Evolutionary conservation across 768 basidiomycete genomes (phyloP), one percentile per base, ranked within the genome.

Genomic region (Infundibulicybe gibba): DNA sequence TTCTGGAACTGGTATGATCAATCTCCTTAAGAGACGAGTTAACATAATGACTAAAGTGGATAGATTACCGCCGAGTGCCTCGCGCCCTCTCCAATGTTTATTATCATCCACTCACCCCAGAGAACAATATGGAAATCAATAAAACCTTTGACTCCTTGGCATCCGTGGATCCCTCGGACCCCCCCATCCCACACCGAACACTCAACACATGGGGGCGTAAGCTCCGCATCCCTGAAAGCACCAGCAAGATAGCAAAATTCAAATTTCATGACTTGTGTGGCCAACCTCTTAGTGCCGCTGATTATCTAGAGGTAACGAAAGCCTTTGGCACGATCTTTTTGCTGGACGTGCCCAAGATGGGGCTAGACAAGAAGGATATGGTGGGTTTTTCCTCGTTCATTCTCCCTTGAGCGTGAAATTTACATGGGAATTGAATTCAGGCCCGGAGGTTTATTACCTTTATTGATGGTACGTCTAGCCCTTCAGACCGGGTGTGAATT

Each of bases 391-490:
- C n/a, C n/a, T n/a, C n/a, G n/a, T n/a, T 41, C 33, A 32, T 49
- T 13, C 38, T 48, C 47, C 42, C 14, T 32, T 43, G 10, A 21
- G 25, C 11, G 37, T 43, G 21, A 39, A 31, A 43, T n/a, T 46
- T 25, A 25, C 20, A 47, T 46, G 12, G 34, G 32, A 41, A 40
- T 31, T 38, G 11, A 44, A 39, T 46, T 35, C 6, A 90, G 89
- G 94, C 94, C 15, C 76, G 97, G 55, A 72, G 97, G 51, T 98
- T 99, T 62, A 99, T 99, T 60, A 94, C 94, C 1, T 97, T 98
- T 62, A 86, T 99, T 56, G 97, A 99, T 71, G 88, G 88, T 81
- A 44, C 50, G 79, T 75, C 43, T 41, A 25, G 25, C 25, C 25
- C 25, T 8, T 8, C 25, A 25, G 25, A 25, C 8, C 25, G 25